Evolutionary conservation across 2,329 filamentous ascomycete genomes (phyloP).

Genomic region (Trichoderma hamatum): DNA sequence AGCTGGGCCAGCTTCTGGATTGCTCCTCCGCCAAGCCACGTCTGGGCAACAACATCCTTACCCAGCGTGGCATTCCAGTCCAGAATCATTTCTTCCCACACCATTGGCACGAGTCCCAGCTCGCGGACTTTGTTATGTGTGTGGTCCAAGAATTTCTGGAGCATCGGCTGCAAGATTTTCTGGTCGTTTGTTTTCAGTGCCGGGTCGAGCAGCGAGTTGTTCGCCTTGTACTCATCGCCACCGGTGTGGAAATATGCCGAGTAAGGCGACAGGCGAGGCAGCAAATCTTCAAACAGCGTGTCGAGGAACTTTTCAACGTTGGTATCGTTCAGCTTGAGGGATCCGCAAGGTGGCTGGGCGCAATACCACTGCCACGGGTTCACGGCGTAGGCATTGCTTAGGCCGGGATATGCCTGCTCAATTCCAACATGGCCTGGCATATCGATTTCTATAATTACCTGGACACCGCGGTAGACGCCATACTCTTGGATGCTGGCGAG

Average conservation of each 20-base stretch:
- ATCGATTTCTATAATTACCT: constrained; percentile 62
- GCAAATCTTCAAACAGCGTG: constrained; percentile 71
- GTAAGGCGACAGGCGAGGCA: constrained; percentile 72
- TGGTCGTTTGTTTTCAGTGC: constrained; percentile 69
- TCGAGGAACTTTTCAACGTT: constrained; percentile 72
- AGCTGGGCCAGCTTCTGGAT: constrained; percentile 61
- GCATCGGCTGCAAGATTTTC: constrained; percentile 68
- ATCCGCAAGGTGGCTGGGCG: constrained; percentile 67
- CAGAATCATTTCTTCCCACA: constrained; percentile 86
- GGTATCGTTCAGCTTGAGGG: constrained; percentile 75
- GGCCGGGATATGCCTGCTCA: constrained; percentile 54
- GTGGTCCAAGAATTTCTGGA: constrained; percentile 76
- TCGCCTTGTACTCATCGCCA: constrained; percentile 82
- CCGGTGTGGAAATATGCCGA: constrained; percentile 81
- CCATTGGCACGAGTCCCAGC: constrained; percentile 70
- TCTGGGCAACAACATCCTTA: constrained; percentile 73
- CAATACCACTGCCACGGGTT: constrained; percentile 63
- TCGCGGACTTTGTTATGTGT: constrained; percentile 67
- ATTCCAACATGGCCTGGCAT: constrained; percentile 64
- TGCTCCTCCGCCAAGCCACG: constrained; percentile 69
- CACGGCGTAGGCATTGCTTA: constrained; percentile 59
- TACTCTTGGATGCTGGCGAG: constrained; percentile 70
- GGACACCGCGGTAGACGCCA: constrained; percentile 62
- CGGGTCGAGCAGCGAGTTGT: constrained; percentile 67
- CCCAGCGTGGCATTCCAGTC: constrained; percentile 77